Percentiles rank a stretch among this genome's conserved stretches.
Evolutionary conservation across 352 stramenopile species (phyloP).

Genomic region (Globisporangium emineosum): DNA sequence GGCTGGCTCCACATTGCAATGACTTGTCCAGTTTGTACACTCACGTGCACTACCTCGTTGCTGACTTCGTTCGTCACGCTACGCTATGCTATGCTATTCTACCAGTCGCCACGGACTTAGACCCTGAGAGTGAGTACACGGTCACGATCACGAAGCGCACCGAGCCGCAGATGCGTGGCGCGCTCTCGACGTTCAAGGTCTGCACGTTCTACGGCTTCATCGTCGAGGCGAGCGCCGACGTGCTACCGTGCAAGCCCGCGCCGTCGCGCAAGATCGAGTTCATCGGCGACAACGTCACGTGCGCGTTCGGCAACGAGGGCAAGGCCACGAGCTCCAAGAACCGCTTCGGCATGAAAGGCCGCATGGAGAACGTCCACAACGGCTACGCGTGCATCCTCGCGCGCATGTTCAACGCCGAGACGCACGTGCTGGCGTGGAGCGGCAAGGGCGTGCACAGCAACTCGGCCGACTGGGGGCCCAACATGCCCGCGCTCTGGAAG

Average conservation of each 20-base stretch:
- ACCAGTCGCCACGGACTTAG: constrained; percentile 57
- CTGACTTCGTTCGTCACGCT: not conserved
- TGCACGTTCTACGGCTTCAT: constrained; percentile 90
- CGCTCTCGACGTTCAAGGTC: constrained; percentile 87
- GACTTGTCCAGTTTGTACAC: not conserved
- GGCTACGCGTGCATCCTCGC: constrained; percentile 79
- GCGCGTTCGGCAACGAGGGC: constrained; percentile 84
- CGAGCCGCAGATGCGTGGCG: constrained; percentile 79
- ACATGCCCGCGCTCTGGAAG: constrained; percentile 82
- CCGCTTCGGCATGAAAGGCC: constrained; percentile 79
- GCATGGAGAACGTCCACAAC: constrained; percentile 89
- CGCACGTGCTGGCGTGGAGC: constrained; percentile 84
- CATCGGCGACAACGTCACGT: constrained; percentile 84
- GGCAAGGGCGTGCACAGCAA: constrained; percentile 87
- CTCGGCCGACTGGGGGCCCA: constrained; percentile 75
- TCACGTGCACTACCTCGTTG: not conserved
- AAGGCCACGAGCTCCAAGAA: constrained; percentile 67
- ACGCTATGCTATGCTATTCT: not conserved
- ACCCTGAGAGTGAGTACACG: constrained; percentile 49
- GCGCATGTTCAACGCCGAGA: constrained; percentile 83
- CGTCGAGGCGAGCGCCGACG: constrained; percentile 58
- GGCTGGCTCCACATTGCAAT: not conserved
- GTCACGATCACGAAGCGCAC: constrained; percentile 80
- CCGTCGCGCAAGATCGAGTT: constrained; percentile 68
- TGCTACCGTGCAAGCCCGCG: constrained; percentile 42